phyloP scores from a whole-genome alignment of 441 rosid genomes.

The Rhodomyrtus psidioides region DNA sequence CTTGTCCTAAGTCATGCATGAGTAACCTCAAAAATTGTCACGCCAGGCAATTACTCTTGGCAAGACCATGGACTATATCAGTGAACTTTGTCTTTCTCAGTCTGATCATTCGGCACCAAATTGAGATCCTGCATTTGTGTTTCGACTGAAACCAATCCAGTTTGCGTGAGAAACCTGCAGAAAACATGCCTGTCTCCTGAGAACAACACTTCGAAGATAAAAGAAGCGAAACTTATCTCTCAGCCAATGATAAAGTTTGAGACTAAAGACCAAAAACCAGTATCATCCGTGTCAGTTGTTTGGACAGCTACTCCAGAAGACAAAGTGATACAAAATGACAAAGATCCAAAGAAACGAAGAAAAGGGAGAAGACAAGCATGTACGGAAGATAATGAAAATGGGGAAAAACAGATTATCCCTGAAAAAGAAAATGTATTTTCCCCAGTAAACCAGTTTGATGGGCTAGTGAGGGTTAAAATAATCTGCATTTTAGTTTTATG shows the following conservation, averaged over 20 bases:
- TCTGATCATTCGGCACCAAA: slow-evolving; percentile 41
- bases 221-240: not conserved
- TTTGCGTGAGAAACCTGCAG: slow-evolving; percentile 83
- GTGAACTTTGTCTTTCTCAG: not conserved
- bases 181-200: not conserved
- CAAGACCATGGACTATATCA: not conserved
- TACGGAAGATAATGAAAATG: not conserved
- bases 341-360: not conserved
- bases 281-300: not conserved
- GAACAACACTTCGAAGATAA: slow-evolving; percentile 4
- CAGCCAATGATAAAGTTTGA: not conserved
- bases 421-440: not conserved
- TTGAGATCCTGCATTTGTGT: slow-evolving; percentile 74
- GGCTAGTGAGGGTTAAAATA: not conserved
- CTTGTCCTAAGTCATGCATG: not conserved
- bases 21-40: not conserved
- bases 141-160: slow-evolving; percentile 74
- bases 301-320: not conserved
- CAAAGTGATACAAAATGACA: not conserved
- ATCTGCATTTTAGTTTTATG: not conserved
- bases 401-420: not conserved
- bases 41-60: not conserved
- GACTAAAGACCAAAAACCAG: not conserved
- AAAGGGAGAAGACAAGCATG: not conserved
- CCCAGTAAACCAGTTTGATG: not conserved